Evolutionary conservation across 352 stramenopile species (phyloP).

Genomic region (Phytophthora fragariaefolia): DNA sequence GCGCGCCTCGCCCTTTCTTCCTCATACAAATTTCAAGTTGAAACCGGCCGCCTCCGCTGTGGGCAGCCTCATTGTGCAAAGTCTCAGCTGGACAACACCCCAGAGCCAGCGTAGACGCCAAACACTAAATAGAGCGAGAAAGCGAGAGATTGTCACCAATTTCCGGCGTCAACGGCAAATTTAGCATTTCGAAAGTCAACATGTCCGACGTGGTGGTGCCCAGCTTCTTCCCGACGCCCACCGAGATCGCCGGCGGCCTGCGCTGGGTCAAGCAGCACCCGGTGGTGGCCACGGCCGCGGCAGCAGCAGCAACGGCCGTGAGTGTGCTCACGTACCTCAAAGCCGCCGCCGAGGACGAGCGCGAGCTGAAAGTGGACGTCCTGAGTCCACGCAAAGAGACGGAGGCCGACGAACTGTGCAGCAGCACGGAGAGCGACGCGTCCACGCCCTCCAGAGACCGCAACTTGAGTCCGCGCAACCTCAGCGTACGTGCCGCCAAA

Average conservation of each 20-base stretch:
- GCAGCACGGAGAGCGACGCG: conserved; percentile 69
- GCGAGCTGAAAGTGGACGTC: conserved; percentile 17
- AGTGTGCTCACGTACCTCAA: conserved; percentile 75
- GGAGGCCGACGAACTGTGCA: conserved; percentile 59
- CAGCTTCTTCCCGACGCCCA: conserved; percentile 83
- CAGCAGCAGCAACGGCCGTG: conserved; percentile 69
- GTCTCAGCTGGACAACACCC: conserved; percentile 19
- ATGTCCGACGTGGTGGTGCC: conserved; percentile 73
- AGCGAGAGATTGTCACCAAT: not conserved
- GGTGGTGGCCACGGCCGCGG: conserved; percentile 70
- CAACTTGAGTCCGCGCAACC: conserved; percentile 36
- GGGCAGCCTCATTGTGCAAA: conserved; percentile 29
- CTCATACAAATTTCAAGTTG: conserved; percentile 32
- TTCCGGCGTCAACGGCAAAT: not conserved
- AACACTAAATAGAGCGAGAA: not conserved
- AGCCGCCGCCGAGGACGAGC: conserved; percentile 41
- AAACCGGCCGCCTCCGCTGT: conserved; percentile 21
- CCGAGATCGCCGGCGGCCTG: conserved; percentile 77
- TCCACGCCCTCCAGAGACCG: conserved; percentile 53
- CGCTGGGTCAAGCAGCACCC: conserved; percentile 79
- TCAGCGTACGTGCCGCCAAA: conserved; percentile 39
- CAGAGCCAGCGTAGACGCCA: conserved; percentile 6
- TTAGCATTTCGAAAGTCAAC: not conserved
- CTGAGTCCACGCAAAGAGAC: conserved; percentile 17
- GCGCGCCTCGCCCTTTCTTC: conserved; percentile 23